These are phyloP conservation scores for Phlebopus sp. DNA, from an alignment of 1,284 basidiomycete species.

Conservation along the genomic window DNA sequence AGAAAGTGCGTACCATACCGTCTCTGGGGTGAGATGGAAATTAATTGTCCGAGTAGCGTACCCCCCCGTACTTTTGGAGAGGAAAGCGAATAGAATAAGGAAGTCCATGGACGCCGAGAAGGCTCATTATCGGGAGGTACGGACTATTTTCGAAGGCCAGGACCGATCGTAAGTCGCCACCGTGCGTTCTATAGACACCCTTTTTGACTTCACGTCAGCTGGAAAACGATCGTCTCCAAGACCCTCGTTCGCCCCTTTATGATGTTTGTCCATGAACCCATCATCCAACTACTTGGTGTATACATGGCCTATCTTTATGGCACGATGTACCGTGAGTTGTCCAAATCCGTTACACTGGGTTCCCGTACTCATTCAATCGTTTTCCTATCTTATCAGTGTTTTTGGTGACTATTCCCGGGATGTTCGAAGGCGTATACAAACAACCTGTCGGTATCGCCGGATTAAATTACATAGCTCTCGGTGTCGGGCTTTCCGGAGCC, in stretches of 20 bases:
- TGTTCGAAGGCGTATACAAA: slow-evolving; percentile 53
- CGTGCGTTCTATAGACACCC: background rate
- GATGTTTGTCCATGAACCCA: slow-evolving; percentile 46
- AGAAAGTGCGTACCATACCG: slow-evolving; percentile 48
- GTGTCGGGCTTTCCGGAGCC: slow-evolving; percentile 39
- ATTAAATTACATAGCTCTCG: slow-evolving; percentile 55
- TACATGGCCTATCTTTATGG: slow-evolving; percentile 56
- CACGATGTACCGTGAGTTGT: slow-evolving; percentile 48
- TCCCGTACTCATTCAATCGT: slow-evolving; percentile 16
- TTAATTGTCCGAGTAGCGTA: slow-evolving; percentile 41
- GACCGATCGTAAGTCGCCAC: slow-evolving; percentile 40
- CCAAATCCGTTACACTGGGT: background rate
- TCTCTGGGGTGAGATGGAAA: background rate
- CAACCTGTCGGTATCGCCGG: slow-evolving; percentile 55
- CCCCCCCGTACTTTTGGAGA: slow-evolving; percentile 58
- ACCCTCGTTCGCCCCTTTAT: slow-evolving; percentile 48
- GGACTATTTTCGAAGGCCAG: slow-evolving; percentile 44
- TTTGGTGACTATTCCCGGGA: slow-evolving; percentile 62
- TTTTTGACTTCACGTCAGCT: slow-evolving; percentile 22
- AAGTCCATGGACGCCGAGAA: slow-evolving; percentile 46
- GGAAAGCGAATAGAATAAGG: slow-evolving; percentile 53
- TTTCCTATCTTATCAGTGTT: slow-evolving; percentile 43
- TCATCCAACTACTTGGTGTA: slow-evolving; percentile 43
- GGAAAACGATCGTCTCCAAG: slow-evolving; percentile 35
- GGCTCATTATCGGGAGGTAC: slow-evolving; percentile 32